Evolutionary conservation across 495 filamentous ascomycete genomes (phyloP).

Genomic region (Xylaria flabelliformis): DNA sequence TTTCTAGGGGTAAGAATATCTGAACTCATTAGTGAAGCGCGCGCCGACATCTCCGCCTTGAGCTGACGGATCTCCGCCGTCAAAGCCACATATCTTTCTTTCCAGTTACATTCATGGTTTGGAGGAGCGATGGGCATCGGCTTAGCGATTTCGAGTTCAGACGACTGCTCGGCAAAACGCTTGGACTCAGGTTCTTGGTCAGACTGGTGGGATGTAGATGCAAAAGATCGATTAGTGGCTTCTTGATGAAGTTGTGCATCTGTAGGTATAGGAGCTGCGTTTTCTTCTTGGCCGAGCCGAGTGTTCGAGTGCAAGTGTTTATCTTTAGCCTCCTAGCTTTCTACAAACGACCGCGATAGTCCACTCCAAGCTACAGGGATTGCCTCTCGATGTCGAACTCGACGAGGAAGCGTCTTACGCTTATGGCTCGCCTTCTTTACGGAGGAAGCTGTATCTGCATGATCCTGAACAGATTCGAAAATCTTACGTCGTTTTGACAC

Average conservation of each 20-base stretch:
- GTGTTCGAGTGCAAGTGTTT: conserved; percentile 2
- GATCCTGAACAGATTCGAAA: conserved; percentile 13
- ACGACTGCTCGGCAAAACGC: background rate
- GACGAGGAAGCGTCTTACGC: background rate
- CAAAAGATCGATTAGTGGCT: background rate
- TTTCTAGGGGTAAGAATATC: conserved; percentile 23
- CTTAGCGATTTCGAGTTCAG: conserved; percentile 28
- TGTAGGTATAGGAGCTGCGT: background rate
- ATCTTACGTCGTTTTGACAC: conserved; percentile 13
- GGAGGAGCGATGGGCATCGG: conserved; percentile 34
- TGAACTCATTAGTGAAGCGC: conserved; percentile 27
- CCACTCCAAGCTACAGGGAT: background rate
- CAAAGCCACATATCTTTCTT: conserved; percentile 38
- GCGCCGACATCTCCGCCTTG: conserved; percentile 36
- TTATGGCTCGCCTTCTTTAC: background rate
- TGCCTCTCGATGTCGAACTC: background rate
- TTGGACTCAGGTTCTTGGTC: conserved; percentile 1
- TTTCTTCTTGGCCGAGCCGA: background rate
- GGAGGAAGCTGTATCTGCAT: background rate
- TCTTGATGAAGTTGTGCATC: background rate
- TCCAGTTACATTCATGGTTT: conserved; percentile 46
- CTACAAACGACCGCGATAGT: conserved; percentile 6
- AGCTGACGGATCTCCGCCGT: conserved; percentile 39
- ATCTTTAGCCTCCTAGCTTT: background rate
- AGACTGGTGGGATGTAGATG: background rate